Evolutionary conservation across 2,329 filamentous ascomycete species (phyloP).

Genomic region (Aspergillus ruber): DNA sequence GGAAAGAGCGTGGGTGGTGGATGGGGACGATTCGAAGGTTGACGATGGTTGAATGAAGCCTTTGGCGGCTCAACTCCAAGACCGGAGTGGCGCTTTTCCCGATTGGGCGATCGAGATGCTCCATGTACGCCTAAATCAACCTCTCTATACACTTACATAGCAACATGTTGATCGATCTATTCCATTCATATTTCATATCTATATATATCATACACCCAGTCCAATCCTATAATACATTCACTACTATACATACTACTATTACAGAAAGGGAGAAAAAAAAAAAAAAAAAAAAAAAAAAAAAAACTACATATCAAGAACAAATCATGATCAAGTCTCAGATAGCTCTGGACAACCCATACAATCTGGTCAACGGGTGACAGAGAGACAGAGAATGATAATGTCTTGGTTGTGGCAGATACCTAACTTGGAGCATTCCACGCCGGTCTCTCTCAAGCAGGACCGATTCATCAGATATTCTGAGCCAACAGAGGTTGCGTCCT

Average conservation of each 20-base stretch:
- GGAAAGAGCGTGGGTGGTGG: background rate
- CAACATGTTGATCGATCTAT: background rate
- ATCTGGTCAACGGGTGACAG: background rate
- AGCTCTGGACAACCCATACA: background rate
- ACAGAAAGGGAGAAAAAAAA: background rate
- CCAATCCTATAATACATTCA: background rate
- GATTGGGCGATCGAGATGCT: slow-evolving; percentile 10
- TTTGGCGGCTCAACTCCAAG: background rate
- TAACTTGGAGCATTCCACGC: background rate
- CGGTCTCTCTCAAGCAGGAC: background rate
- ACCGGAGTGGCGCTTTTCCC: slow-evolving; percentile 15
- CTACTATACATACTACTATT: background rate
- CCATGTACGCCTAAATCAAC: background rate
- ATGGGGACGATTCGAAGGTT: background rate
- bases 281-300: background rate
- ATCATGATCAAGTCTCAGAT: background rate
- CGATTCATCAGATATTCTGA: background rate
- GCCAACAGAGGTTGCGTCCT: background rate
- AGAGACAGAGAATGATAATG: slow-evolving; percentile 1
- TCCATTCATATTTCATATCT: slow-evolving; percentile 3
- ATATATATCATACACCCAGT: background rate
- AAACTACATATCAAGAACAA: background rate
- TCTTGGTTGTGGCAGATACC: background rate
- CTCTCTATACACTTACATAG: background rate
- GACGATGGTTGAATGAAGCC: background rate